Percentiles rank a stretch among this genome's conserved stretches.
phyloP scores from a whole-genome alignment of 2,329 filamentous ascomycete genomes.

The Xylariaceae sp. region DNA sequence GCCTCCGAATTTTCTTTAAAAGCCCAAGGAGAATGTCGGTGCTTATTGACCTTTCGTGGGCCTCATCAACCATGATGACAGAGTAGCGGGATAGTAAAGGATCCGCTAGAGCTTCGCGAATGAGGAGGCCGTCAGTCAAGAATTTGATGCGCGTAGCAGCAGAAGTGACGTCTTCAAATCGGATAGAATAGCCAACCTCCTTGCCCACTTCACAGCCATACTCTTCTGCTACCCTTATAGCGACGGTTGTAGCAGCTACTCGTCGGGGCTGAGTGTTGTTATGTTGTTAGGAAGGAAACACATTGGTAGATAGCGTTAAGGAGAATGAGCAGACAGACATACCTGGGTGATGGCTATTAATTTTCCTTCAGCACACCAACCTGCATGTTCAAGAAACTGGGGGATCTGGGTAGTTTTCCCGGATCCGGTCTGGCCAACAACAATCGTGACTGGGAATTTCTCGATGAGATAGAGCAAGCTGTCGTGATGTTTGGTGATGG shows the following conservation, averaged over 20 bases:
- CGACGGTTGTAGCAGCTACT: constrained; percentile 87
- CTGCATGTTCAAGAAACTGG: constrained; percentile 80
- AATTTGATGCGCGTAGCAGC: constrained; percentile 87
- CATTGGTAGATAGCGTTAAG: not conserved
- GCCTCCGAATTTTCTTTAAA: constrained; percentile 82
- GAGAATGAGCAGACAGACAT: constrained; percentile 34
- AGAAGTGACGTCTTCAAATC: constrained; percentile 88
- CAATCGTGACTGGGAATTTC: constrained; percentile 75
- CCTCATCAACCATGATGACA: constrained; percentile 96
- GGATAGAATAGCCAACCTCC: constrained; percentile 88
- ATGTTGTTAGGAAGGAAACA: no score
- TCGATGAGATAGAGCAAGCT: constrained; percentile 82
- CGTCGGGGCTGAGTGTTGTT: constrained; percentile 63
- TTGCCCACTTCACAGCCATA: constrained; percentile 81
- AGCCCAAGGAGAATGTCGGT: constrained; percentile 87
- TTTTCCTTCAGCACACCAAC: constrained; percentile 83
- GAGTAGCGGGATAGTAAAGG: constrained; percentile 87
- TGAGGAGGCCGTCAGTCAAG: constrained; percentile 84
- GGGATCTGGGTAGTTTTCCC: constrained; percentile 96
- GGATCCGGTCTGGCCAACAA: constrained; percentile 90
- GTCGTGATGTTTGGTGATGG: constrained; percentile 79
- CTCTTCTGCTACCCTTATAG: constrained; percentile 84
- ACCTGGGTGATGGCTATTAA: constrained; percentile 87
- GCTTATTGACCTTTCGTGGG: constrained; percentile 88
- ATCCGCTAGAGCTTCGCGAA: constrained; percentile 89